These are phyloP conservation scores for Prunella vulgaris DNA, from an alignment of 257 asterid species.

Conservation along the genomic window DNA sequence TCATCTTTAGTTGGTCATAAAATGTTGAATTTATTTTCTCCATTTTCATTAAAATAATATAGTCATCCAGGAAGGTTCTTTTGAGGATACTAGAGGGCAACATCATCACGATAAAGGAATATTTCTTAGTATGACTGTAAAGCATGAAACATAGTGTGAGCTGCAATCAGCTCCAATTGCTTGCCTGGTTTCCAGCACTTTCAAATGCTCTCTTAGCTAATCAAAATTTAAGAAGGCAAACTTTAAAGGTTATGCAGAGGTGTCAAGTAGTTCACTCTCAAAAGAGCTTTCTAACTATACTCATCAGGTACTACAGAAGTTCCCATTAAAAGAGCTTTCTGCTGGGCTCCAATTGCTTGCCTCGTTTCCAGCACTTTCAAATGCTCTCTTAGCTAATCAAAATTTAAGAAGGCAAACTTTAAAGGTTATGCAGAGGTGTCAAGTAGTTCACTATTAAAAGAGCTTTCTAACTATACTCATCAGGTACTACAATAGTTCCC, in stretches of 20 bases:
- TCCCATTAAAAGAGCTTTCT: no score
- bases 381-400: background rate
- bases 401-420: background rate
- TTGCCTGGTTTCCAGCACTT: background rate
- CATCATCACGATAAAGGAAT: background rate
- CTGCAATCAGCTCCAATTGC: background rate
- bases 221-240: background rate
- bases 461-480: background rate
- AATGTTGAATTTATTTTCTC: background rate
- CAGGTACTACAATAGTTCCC: background rate
- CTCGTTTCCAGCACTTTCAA: background rate
- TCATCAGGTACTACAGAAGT: background rate
- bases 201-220: background rate
- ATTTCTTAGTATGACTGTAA: background rate
- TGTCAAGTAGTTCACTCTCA: background rate
- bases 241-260: background rate
- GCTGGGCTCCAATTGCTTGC: background rate
- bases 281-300: background rate
- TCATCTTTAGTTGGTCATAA: slow-evolving; percentile 12
- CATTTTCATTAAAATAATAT: background rate
- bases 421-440: background rate
- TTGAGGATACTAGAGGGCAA: slow-evolving; percentile 5
- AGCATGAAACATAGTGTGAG: background rate
- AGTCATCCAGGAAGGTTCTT: background rate
- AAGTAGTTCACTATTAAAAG: background rate